Evolutionary conservation across 257 asterid species (phyloP).

Genomic region (Jacaranda copaia): DNA sequence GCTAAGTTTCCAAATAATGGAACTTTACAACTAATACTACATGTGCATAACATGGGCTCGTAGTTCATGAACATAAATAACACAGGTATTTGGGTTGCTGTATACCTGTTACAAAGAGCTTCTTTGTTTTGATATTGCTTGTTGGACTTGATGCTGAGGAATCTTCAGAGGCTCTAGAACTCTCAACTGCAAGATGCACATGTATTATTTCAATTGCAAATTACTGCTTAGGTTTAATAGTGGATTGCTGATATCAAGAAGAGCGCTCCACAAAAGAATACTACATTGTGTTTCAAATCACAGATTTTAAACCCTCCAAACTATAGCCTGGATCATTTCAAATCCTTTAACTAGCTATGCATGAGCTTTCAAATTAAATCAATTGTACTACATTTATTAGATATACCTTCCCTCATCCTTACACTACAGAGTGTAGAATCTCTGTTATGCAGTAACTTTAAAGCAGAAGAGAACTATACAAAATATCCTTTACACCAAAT

Average conservation of each 20-base stretch:
- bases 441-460: no score
- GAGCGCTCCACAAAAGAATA: no score
- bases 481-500: not conserved
- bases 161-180: constrained; percentile 40
- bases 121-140: constrained; percentile 73
- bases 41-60: constrained; percentile 7
- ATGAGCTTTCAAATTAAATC: no score
- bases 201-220: constrained; percentile 5
- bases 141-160: constrained; percentile 51
- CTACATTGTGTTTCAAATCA: no score
- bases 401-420: no score
- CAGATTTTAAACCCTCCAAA: no score
- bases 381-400: no score
- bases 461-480: not conserved
- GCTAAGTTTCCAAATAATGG: not conserved
- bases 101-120: constrained; percentile 89
- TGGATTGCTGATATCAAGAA: no score
- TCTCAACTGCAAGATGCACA: constrained; percentile 52
- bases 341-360: no score
- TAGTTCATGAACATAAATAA: not conserved
- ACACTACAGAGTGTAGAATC: no score
- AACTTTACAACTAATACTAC: constrained; percentile 4
- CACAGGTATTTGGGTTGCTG: constrained; percentile 23
- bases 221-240: constrained; percentile 1
- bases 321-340: no score